phyloP scores from a whole-genome alignment of 2,329 filamentous ascomycete genomes.

The Hypoxylon sp. region DNA sequence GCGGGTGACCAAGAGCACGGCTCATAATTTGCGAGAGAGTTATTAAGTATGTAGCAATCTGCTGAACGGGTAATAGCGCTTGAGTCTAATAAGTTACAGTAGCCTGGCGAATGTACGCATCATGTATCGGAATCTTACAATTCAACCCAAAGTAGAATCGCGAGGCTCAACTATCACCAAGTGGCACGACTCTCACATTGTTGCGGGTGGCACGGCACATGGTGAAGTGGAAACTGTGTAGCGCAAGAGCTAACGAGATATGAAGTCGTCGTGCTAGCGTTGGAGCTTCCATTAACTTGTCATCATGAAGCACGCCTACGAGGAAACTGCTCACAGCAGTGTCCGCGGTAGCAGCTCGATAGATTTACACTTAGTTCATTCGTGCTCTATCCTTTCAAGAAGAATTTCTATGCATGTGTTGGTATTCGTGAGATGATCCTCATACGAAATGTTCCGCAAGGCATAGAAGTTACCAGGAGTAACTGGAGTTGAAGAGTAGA shows the following conservation, averaged over 20 bases:
- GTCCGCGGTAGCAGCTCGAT: neutral
- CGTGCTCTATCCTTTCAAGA: neutral
- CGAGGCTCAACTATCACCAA: neutral
- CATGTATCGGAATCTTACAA: neutral
- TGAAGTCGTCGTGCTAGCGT: slow-evolving; percentile 14
- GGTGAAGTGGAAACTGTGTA: slow-evolving; percentile 2
- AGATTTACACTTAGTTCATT: slow-evolving; percentile 2
- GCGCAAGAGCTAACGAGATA: slow-evolving; percentile 1
- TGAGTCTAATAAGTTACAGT: neutral
- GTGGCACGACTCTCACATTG: neutral
- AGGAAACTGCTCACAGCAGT: slow-evolving; percentile 17
- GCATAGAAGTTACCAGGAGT: slow-evolving; percentile 1
- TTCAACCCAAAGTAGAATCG: neutral
- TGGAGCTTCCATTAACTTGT: slow-evolving; percentile 3
- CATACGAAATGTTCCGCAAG: neutral
- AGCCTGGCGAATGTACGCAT: neutral
- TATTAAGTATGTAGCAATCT: neutral
- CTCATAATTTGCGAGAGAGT: neutral
- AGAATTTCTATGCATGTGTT: neutral
- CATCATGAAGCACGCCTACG: neutral
- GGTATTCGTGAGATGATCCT: neutral
- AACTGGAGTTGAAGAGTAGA: neutral
- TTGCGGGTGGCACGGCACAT: neutral
- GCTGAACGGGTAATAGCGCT: neutral
- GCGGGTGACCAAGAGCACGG: neutral